Evolutionary conservation across 495 filamentous ascomycete genomes (phyloP).

Genomic region (Penicillium coprophilum): DNA sequence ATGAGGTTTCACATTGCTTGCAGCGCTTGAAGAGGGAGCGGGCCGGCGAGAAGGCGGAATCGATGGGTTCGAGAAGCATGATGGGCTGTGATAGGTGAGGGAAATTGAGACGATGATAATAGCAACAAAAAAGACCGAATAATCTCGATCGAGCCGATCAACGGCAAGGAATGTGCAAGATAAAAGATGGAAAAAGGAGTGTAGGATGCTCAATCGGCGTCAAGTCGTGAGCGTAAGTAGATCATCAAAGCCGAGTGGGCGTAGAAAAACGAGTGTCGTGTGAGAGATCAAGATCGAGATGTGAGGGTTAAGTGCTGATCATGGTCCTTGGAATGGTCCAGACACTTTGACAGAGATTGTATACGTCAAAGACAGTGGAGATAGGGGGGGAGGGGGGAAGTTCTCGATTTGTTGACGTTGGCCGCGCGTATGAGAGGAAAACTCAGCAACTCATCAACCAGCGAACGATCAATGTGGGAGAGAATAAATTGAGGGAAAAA

Average conservation of each 20-base stretch:
- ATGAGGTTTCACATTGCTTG: conserved; percentile 37
- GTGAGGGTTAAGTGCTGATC: conserved; percentile 23
- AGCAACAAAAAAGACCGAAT: conserved; percentile 13
- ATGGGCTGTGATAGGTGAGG: conserved; percentile 33
- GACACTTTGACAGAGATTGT: background rate
- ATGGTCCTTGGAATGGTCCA: conserved; percentile 26
- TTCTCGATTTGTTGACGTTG: background rate
- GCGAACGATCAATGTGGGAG: background rate
- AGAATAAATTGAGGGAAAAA: conserved; percentile 7
- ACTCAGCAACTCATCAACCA: background rate
- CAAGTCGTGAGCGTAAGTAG: conserved; percentile 44
- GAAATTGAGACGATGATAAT: background rate
- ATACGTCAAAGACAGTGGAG: background rate
- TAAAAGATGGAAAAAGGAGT: conserved; percentile 27
- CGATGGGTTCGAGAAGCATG: conserved; percentile 32
- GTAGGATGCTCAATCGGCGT: conserved; percentile 40
- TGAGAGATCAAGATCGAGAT: conserved; percentile 10
- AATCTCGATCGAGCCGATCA: conserved; percentile 30
- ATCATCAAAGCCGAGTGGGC: conserved; percentile 26
- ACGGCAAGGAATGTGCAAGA: conserved; percentile 25
- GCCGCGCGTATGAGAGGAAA: background rate
- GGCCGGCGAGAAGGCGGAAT: conserved; percentile 29
- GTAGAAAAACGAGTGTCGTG: conserved; percentile 28
- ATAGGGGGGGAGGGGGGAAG: too few relatives aligned
- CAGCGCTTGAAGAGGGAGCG: conserved; percentile 52